Evolutionary conservation across 495 filamentous ascomycete species (phyloP), one percentile per base, ranked within the genome.

Genomic region (Trypethelium eluteriae): DNA sequence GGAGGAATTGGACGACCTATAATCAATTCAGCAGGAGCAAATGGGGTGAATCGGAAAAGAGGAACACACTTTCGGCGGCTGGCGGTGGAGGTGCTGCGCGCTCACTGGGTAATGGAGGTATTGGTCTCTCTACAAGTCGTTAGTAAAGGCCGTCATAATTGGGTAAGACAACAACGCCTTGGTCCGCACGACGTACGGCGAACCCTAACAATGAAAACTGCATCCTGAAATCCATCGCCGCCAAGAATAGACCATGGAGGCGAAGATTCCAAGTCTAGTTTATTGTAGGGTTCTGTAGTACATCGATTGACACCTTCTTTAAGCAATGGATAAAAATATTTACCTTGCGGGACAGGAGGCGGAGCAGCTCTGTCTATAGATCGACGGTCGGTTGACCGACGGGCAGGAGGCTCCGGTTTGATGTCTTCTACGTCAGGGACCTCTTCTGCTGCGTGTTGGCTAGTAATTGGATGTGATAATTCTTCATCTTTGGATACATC

Each of bases 371-470:
- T 67, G 32, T 59, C 53, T 10, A 18, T 59, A 9, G 53, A 59
- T 36, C 53, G 53, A 59, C 53, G 53, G 9, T 81, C 83, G 62
- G 74, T 79, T 16, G 79, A 82, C 50, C 72, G 75, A 63, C 79
- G 80, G 16, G 77, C 78, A 46, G 75, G 75, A 38, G 68, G 65
- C 65, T 79, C 70, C 64, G 76, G 73, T 71, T 83, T 79, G n/a
- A 81, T 68, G 64, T 90, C 87, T 70, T 90, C 87, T 18, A 86
- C 75, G 73, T 89, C 86, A n/a, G 81, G 79, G 34, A 85, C 77
- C 44, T 85, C 82, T 63, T 81, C 79, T 59, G 82, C 69, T 35
- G 74, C 69, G 69, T 79, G 71, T 44, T 70, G 70, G 16, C 71
- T 63, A 12, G 73, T 67, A 35, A 74, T 68, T 3, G 56, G 50